Evolutionary conservation across 2,329 filamentous ascomycete species (phyloP).

Genomic region (Chaetoscypha palmicola): DNA sequence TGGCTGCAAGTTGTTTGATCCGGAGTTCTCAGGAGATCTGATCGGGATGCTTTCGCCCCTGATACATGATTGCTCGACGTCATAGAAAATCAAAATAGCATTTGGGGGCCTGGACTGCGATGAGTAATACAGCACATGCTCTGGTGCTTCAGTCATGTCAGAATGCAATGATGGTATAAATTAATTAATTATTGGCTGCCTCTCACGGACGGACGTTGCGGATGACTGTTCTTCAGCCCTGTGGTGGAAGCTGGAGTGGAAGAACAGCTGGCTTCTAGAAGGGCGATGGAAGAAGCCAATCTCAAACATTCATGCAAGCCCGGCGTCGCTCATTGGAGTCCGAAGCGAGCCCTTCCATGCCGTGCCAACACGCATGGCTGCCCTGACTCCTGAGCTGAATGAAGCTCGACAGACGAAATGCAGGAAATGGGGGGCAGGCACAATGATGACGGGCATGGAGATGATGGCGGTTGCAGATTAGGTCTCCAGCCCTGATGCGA

Average conservation of each 20-base stretch:
- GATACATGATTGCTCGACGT: background rate
- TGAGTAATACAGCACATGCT: background rate
- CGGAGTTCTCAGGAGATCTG: background rate
- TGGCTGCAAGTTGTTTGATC: background rate
- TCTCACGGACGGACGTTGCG: background rate
- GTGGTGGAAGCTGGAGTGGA: constrained; percentile 8
- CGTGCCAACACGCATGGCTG: too few relatives aligned
- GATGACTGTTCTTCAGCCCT: too few relatives aligned
- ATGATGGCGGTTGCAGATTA: too few relatives aligned
- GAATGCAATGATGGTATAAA: background rate
- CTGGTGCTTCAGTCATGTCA: background rate
- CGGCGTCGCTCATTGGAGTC: too few relatives aligned
- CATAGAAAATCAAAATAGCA: background rate
- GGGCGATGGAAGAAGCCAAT: constrained; percentile 21
- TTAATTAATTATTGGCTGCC: background rate
- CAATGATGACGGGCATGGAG: too few relatives aligned
- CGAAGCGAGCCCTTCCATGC: too few relatives aligned
- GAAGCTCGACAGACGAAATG: too few relatives aligned
- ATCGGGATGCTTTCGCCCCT: background rate
- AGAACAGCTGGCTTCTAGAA: constrained; percentile 18
- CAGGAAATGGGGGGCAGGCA: background rate
- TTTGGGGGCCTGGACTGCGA: background rate
- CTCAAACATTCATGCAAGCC: constrained; percentile 8
- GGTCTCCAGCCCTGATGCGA: too few relatives aligned
- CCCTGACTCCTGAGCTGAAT: too few relatives aligned